These are phyloP conservation scores for Toxicodendron radicans DNA, from an alignment of 345 rosid species.

Conservation along the genomic window DNA sequence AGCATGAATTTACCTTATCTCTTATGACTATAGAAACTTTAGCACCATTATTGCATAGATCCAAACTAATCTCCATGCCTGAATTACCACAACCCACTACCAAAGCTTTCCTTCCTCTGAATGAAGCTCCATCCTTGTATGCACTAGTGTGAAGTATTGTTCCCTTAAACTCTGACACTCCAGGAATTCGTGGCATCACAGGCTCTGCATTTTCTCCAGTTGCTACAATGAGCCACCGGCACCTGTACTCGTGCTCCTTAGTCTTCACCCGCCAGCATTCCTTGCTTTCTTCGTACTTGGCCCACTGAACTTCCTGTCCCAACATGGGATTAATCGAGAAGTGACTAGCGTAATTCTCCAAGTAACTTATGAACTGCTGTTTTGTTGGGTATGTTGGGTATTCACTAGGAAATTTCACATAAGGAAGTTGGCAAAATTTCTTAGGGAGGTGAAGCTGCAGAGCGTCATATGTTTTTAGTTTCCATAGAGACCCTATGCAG, in stretches of 20 bases:
- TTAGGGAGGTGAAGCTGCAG: constrained; percentile 57
- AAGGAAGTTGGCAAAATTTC: constrained; percentile 49
- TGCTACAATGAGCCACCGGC: constrained; percentile 67
- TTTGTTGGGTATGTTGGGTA: constrained; percentile 53
- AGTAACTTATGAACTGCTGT: constrained; percentile 50
- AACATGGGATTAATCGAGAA: constrained; percentile 38
- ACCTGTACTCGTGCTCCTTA: constrained; percentile 27
- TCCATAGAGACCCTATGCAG: constrained; percentile 57
- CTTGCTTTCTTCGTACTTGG: constrained; percentile 17
- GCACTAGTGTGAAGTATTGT: constrained; percentile 51
- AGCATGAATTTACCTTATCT: constrained; percentile 38
- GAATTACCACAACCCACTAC: constrained; percentile 90
- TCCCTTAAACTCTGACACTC: constrained; percentile 50
- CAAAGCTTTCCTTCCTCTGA: constrained; percentile 45
- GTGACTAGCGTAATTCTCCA: constrained; percentile 39
- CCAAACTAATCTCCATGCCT: constrained; percentile 67
- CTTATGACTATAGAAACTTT: constrained; percentile 58
- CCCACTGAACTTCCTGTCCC: constrained; percentile 31
- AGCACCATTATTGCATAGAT: constrained; percentile 61
- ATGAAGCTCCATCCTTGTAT: constrained; percentile 56
- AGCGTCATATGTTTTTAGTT: constrained; percentile 45
- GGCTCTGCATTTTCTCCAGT: constrained; percentile 81
- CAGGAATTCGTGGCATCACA: constrained; percentile 44
- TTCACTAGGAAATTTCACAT: constrained; percentile 42
- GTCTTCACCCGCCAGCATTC: constrained; percentile 37